Evolutionary conservation across 176 grass and related monocot species (phyloP), one percentile per base, ranked within the genome.

Genomic region (Carex kokanica): DNA sequence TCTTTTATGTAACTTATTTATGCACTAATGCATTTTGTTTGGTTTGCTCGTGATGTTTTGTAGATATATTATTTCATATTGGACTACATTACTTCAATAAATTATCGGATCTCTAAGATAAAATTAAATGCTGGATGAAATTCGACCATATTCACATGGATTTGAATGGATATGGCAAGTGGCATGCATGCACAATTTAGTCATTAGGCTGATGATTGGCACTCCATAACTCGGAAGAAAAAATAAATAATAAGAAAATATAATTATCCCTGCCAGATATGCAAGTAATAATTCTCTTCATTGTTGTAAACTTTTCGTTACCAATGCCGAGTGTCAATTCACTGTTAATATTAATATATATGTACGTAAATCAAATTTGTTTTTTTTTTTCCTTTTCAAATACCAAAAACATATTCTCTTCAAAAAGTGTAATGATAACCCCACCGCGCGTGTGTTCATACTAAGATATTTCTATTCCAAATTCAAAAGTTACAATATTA

Each of bases 141-240:
- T 77, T 71, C 73, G 15, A 55, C 13, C 73, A 32, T 31, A 77
- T 77, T 55, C 73, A 77, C 49, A 77, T 77, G 73, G 49, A 24
- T 14, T 55, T 77, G 8, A 77, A 54, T 77, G 49, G 73, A 52
- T 71, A 55, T 49, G 12, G 47, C 73, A 77, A 77, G 51, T 77
- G 73, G 73, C 21, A 77, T 77, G 73, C 49, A 77, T 77, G 49
- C 49, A 55, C 49, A 81, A 61, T 62, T 56, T 38, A 81, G 78
- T 81, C 78, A 63, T 63, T 81, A 21, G 25, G 34, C 51, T 63
- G 56, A 81, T 81, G 78, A 81, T 81, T 81, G 78, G 27, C 51
- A 60, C 18, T 84, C 55, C 29, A 55, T 61, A 75, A 74, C 56
- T 84, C 16, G 25, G 43, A 74, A 27, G 0, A 41, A 58, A 29